phyloP scores from a whole-genome alignment of 768 basidiomycete species.

The Tephrocybe sp. region DNA sequence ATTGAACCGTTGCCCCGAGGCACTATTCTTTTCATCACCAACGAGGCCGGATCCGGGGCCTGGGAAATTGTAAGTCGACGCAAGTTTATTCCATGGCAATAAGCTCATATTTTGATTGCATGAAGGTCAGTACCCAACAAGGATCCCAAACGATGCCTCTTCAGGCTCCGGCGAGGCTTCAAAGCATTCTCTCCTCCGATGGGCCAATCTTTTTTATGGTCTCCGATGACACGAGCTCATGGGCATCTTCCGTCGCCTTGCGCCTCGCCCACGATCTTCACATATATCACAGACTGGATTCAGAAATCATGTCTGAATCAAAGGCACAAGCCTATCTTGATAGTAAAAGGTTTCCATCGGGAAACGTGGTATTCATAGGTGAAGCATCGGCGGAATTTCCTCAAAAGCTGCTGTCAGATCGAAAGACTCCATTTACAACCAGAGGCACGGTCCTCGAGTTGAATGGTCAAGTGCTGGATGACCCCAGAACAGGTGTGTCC shows the following conservation, averaged over 20 bases:
- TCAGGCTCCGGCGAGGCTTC: conserved; percentile 62
- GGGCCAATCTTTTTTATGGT: conserved; percentile 60
- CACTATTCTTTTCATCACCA: conserved; percentile 12
- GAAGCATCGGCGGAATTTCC: conserved; percentile 34
- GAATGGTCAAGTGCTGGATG: conserved; percentile 25
- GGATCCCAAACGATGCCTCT: conserved; percentile 18
- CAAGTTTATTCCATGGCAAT: neutral
- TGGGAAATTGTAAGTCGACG: conserved; percentile 9
- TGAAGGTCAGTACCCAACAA: neutral
- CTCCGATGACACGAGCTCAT: conserved; percentile 29
- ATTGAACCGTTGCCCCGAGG: conserved; percentile 9
- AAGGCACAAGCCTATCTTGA: conserved; percentile 30
- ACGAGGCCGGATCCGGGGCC: neutral
- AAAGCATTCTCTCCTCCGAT: conserved; percentile 56
- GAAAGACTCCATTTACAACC: conserved; percentile 32
- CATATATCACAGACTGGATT: conserved; percentile 69
- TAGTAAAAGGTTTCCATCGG: conserved; percentile 25
- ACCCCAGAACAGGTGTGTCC: conserved; percentile 29
- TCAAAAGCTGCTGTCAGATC: conserved; percentile 28
- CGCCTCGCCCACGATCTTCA: conserved; percentile 70
- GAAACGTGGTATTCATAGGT: conserved; percentile 65
- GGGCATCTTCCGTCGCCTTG: conserved; percentile 54
- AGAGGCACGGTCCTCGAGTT: conserved; percentile 26
- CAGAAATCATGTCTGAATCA: conserved; percentile 50
- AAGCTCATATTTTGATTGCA: neutral